Percentiles rank a stretch among this genome's conserved stretches.
phyloP scores from a whole-genome alignment of 768 basidiomycete species.

The Boletus subcaerulescens region DNA sequence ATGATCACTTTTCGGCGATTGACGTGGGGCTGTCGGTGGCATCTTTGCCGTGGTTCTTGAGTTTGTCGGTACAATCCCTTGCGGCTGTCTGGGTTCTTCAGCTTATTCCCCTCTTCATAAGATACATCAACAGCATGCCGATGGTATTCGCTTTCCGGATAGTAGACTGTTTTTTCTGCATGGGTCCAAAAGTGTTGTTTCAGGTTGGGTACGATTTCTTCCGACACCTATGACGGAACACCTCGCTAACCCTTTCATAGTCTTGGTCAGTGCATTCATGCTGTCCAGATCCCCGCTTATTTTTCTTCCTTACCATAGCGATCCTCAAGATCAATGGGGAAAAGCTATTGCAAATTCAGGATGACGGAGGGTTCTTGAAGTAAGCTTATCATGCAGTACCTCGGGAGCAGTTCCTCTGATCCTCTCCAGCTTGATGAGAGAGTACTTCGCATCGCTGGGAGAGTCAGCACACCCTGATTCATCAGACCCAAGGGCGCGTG shows the following conservation, averaged over 20 bases:
- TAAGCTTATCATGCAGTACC: slow-evolving; percentile 34
- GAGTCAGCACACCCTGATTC: slow-evolving; percentile 93
- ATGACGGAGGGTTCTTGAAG: slow-evolving; percentile 97
- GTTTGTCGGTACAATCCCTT: slow-evolving; percentile 62
- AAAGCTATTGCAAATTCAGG: slow-evolving; percentile 85
- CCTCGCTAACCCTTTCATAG: slow-evolving; percentile 33
- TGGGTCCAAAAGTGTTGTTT: slow-evolving; percentile 98
- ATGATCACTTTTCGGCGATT: slow-evolving; percentile 85
- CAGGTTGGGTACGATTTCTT: slow-evolving; percentile 78
- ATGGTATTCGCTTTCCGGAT: slow-evolving; percentile 98
- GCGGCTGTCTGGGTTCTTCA: background rate
- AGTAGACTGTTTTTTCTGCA: slow-evolving; percentile 96
- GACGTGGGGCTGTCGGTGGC: slow-evolving; percentile 98
- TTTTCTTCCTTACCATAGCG: slow-evolving; percentile 46
- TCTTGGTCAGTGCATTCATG: slow-evolving; percentile 45
- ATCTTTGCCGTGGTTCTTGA: slow-evolving; percentile 97
- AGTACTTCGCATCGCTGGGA: slow-evolving; percentile 91
- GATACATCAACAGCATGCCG: slow-evolving; percentile 92
- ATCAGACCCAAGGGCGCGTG: slow-evolving; percentile 81
- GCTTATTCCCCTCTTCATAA: slow-evolving; percentile 25
- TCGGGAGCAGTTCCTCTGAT: background rate
- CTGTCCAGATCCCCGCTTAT: slow-evolving; percentile 8
- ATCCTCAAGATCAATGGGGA: slow-evolving; percentile 98
- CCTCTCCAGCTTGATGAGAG: slow-evolving; percentile 76
- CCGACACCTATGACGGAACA: background rate